Conservation (phyloP, 2,329 filamentous ascomycete genomes). For the Ophiostoma sp. region DNA sequence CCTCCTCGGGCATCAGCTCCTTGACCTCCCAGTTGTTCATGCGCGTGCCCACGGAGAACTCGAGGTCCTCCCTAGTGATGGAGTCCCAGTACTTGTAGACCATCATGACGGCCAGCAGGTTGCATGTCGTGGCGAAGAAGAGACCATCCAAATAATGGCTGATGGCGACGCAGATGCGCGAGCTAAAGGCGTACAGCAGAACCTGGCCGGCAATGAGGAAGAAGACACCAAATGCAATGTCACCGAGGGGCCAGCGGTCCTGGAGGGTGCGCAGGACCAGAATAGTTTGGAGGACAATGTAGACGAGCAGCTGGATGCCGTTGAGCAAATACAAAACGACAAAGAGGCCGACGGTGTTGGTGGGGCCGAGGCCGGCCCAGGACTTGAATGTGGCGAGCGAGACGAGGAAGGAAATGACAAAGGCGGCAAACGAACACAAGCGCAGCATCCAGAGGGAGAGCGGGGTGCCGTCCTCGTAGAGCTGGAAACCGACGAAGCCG, state of each 20-base stretch:
- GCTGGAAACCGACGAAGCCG: conserved; percentile 95
- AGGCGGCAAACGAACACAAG: conserved; percentile 74
- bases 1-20: conserved; percentile 79
- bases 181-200: conserved; percentile 85
- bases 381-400: conserved; percentile 89
- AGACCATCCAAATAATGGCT: conserved; percentile 93
- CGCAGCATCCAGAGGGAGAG: conserved; percentile 92
- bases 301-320: conserved; percentile 80
- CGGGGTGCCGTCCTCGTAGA: conserved; percentile 95
- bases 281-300: conserved; percentile 82
- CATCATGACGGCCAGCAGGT: conserved; percentile 97
- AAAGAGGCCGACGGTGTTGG: conserved; percentile 85
- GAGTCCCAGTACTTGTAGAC: conserved; percentile 99
- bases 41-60: conserved; percentile 94
- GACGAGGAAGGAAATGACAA: conserved; percentile 81
- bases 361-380: conserved; percentile 82
- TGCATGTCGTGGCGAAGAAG: conserved; percentile 92
- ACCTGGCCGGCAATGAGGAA: conserved; percentile 93
- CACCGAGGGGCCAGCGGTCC: conserved; percentile 91
- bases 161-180: conserved; percentile 76
- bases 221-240: conserved; percentile 85
- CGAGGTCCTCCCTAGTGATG: conserved; percentile 95
- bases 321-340: conserved; percentile 90
- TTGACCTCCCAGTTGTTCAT: conserved; percentile 99
- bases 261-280: conserved; percentile 87